Evolutionary conservation across 2,329 filamentous ascomycete species (phyloP), one percentile per base, ranked within the genome.

Genomic region (Cladosporium sp.): DNA sequence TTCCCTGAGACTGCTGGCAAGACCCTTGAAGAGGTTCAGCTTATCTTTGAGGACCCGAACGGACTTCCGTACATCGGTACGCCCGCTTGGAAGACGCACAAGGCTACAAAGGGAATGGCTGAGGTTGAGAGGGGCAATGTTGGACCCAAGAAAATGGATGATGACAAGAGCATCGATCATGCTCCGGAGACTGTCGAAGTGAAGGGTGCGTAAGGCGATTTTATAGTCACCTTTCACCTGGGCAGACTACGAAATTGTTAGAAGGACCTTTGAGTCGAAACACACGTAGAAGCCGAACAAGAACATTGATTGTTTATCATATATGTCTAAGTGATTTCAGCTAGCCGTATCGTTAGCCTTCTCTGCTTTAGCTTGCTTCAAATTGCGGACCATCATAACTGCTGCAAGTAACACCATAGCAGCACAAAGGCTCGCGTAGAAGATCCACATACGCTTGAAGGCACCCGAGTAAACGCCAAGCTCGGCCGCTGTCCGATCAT

Each of bases 1-100:
- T 84, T 83, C 64, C 86, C 86, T 0, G 82, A 90, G 73, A 91
- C 88, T 0, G 83, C 84, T 45, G 87, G 87, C n/a, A 89, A 85
- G 74, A 88, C 87, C 0, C 81, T 92, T 0, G 88, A 92, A 68
- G 88, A 91, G 68, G 85, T 90, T 71, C 87, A 90, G 64, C 82
- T 83, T n/a, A 85, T 91, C 62, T 91, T 91, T 68, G 78, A 73
- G 49, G 65, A 66, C 56, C 66, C 67, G 0, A 61, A 68, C 20
- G 66, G 68, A 9, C 64, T 69, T 50, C 60, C 58, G 20, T 66
- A 83, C 62, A 77, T 78, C 9, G 81, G 80, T 0, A 67, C 76
- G 1, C 80, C 80, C 1, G 80, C 84, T 2, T 88, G 85, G 84
- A 80, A 78, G 69, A 75, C 71, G 63, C 79, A 80, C 44, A 88